Conservation (phyloP, 2,329 filamentous ascomycete species). For the Aspergillus glaucus region DNA sequence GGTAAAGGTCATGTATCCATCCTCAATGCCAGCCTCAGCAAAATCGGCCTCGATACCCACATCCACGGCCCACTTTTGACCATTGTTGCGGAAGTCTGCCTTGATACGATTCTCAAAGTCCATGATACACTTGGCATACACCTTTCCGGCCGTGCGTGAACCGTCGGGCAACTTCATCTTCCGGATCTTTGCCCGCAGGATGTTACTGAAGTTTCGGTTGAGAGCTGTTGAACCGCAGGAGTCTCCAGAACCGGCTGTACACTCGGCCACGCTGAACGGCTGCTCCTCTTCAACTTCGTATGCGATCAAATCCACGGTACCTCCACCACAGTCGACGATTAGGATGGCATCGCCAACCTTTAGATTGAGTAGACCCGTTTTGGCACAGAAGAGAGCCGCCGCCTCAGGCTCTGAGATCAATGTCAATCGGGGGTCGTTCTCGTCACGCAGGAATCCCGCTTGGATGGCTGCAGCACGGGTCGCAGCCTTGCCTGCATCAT, state of each 20-base stretch:
- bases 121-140: constrained; percentile 99
- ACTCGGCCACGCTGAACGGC: constrained; percentile 94
- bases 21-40: constrained; percentile 94
- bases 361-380: constrained; percentile 89
- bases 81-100: constrained; percentile 98
- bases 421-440: constrained; percentile 94
- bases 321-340: constrained; percentile 96
- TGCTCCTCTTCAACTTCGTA: constrained; percentile 98
- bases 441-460: constrained; percentile 90
- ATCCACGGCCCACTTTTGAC: constrained; percentile 98
- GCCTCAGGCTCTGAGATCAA: constrained; percentile 95
- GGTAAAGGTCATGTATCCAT: constrained; percentile 99
- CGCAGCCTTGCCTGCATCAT: constrained; percentile 95
- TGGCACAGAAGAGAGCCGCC: constrained; percentile 94
- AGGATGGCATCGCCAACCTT: constrained; percentile 98
- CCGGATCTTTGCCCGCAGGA: constrained; percentile 90
- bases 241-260: constrained; percentile 93
- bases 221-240: constrained; percentile 97
- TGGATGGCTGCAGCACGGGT: constrained; percentile 94
- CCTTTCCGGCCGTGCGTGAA: constrained; percentile 93
- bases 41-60: constrained; percentile 98
- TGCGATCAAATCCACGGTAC: constrained; percentile 96
- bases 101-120: constrained; percentile 99
- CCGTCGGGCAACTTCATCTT: constrained; percentile 99
- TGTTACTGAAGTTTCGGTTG: constrained; percentile 98